A percentile compares a stretch with the other conserved stretches of the same genome.
Evolutionary conservation across 257 asterid genomes (phyloP).

Genomic region (Solanum virginianum): DNA sequence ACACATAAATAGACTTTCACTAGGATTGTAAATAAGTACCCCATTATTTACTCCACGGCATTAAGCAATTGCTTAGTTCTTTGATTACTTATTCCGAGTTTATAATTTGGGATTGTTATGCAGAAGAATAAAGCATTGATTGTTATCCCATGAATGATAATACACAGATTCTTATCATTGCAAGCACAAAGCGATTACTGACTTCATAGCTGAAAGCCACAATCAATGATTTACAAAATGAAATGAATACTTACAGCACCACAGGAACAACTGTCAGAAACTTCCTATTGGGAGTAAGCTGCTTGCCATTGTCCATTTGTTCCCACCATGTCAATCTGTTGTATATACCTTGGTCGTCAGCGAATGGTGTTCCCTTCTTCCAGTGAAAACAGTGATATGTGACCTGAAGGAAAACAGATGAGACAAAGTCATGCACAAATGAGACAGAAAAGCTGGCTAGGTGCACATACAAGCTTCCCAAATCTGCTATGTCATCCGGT

Average conservation of each 20-base stretch:
- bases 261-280: constrained; percentile 84
- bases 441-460: not conserved
- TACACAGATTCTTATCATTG: not conserved
- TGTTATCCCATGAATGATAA: not conserved
- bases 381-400: constrained; percentile 87
- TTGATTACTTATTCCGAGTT: not conserved
- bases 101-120: not conserved
- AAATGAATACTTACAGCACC: constrained; percentile 53
- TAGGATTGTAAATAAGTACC: not conserved
- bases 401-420: constrained; percentile 28
- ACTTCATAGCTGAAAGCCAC: not conserved
- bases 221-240: not conserved
- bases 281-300: constrained; percentile 87
- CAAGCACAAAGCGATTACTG: not conserved
- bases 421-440: not conserved
- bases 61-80: not conserved
- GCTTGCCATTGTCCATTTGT: constrained; percentile 80
- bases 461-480: not conserved
- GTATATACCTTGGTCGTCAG: constrained; percentile 90
- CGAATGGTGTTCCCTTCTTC: constrained; percentile 94
- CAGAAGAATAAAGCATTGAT: not conserved
- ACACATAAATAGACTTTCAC: not conserved
- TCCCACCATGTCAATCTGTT: constrained; percentile 93
- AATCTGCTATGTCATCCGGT: not conserved
- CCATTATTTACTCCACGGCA: not conserved